Conservation (phyloP, 208 protist species). For the Trypanosoma congolense region DNA sequence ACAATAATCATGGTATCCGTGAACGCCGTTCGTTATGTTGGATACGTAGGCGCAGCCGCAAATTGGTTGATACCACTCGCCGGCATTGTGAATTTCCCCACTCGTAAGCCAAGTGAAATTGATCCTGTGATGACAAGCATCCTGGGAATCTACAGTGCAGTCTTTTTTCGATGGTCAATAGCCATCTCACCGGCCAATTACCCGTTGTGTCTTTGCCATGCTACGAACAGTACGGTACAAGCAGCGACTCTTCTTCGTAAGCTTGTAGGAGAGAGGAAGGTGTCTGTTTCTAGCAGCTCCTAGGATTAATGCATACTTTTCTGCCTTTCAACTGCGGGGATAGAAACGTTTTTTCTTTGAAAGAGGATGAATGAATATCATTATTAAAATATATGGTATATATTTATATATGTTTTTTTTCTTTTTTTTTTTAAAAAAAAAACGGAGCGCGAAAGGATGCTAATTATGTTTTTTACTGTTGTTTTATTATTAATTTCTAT, state of each 20-base stretch:
- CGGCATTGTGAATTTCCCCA: slow-evolving; percentile 79
- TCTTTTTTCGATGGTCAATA: slow-evolving; percentile 85
- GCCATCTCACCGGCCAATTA: slow-evolving; percentile 85
- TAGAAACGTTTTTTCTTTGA: too few species aligned
- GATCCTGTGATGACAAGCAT: slow-evolving; percentile 78
- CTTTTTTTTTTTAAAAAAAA: too few species aligned
- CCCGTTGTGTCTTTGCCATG: slow-evolving; percentile 78
- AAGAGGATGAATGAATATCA: too few species aligned
- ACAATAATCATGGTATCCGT: slow-evolving; percentile 64
- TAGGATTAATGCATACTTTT: too few species aligned
- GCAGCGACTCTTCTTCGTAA: slow-evolving; percentile 49
- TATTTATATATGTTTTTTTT: too few species aligned
- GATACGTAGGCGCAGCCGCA: slow-evolving; percentile 75
- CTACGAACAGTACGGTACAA: slow-evolving; percentile 77
- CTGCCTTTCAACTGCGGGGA: too few species aligned
- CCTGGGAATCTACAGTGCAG: slow-evolving; percentile 66
- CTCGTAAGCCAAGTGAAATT: slow-evolving; percentile 69
- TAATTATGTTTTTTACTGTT: too few species aligned
- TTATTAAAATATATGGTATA: too few species aligned
- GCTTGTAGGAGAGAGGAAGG: slow-evolving; percentile 19
- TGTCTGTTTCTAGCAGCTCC: too few species aligned
- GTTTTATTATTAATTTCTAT: too few species aligned
- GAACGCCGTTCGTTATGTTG: slow-evolving; percentile 60
- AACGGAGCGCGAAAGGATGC: too few species aligned
- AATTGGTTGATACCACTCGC: slow-evolving; percentile 90